Base-by-base conservation (phyloP, 2,329 filamentous ascomycete species). In the Pseudomassariella vexata region DNA sequence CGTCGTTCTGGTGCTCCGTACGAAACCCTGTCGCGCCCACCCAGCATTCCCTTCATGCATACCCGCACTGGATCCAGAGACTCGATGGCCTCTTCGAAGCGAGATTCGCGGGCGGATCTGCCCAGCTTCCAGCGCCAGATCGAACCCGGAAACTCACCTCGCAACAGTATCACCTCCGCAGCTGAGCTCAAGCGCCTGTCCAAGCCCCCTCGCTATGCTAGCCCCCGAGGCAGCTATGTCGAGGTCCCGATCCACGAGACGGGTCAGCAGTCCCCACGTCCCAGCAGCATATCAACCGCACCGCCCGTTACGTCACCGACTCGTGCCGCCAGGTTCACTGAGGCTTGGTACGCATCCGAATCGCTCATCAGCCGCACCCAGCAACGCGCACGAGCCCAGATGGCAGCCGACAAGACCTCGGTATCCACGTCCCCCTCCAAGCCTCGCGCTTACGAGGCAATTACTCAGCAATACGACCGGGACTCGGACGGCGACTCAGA, bases 41-140 rank as follows among this genome's bases (percentile, higher is more conserved):
- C 66, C 1, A 73, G 72, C 1, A 68, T 95, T 30, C 80, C 88
- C 0, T 95, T 94, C 57, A 75, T 85, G 59, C 81, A 92, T 51
- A 94, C 85, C 1, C 76, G 88, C 20, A 69, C 65, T 11, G 65
- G 73, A 28, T 85, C 79, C 3, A 69, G 73, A 9, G 70, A 73
- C 19, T 77, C 74, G 4, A 57, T 69, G 28, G 62, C 61, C 16
- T 73, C 68, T 38, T 70, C 30, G 48, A 67, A 40, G 23, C 65
- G 66, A 30, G 66, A 76, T 42, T 77, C 77, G 0, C 69, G 67
- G 22, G 39, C 61, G 35, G 65, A 79, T 44, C 62, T 77, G 9
- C 70, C 76, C 8, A 67, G 66, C 40, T 62, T 72, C 27, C 69
- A 76, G 42, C 71, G 77, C 42, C 72, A 78, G 46, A 56, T 70